Conservation (phyloP, 2,329 filamentous ascomycete species). For the Ascochyta pisi region DNA sequence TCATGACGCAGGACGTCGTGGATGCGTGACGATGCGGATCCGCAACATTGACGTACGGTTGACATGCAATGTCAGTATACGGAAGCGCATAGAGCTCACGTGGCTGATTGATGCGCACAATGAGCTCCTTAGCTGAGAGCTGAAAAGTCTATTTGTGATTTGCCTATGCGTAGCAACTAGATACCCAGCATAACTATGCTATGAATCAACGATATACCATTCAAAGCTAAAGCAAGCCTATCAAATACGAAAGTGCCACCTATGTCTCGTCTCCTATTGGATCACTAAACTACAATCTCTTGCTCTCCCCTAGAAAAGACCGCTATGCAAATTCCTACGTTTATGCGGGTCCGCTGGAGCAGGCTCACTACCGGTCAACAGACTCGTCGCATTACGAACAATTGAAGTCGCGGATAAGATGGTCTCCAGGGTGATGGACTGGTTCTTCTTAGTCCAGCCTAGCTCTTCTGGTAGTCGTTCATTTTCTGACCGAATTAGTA, state of each 20-base stretch:
- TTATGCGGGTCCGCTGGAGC: slow-evolving; percentile 9
- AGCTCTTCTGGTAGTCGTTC: slow-evolving; percentile 52
- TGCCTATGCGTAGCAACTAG: neutral
- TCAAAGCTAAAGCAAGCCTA: too few species aligned
- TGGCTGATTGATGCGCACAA: neutral
- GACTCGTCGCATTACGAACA: slow-evolving; percentile 19
- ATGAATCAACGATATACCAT: too few species aligned
- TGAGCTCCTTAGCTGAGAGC: neutral
- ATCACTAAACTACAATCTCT: neutral
- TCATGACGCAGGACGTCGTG: slow-evolving; percentile 8
- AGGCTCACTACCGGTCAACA: slow-evolving; percentile 9
- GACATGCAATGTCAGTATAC: neutral
- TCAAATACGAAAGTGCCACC: too few species aligned
- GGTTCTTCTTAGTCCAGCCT: slow-evolving; percentile 47
- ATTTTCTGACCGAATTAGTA: slow-evolving; percentile 44
- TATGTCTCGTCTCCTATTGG: too few species aligned
- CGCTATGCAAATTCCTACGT: slow-evolving; percentile 13
- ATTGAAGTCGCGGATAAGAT: slow-evolving; percentile 15
- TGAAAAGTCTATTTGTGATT: neutral
- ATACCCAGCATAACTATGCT: neutral
- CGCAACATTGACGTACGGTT: neutral
- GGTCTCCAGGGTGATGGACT: slow-evolving; percentile 18
- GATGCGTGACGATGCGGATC: slow-evolving; percentile 6
- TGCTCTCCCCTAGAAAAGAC: neutral
- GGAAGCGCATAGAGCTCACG: neutral